Base-by-base conservation (phyloP, 179 eudicot genomes). In the Patellifolia procumbens region DNA sequence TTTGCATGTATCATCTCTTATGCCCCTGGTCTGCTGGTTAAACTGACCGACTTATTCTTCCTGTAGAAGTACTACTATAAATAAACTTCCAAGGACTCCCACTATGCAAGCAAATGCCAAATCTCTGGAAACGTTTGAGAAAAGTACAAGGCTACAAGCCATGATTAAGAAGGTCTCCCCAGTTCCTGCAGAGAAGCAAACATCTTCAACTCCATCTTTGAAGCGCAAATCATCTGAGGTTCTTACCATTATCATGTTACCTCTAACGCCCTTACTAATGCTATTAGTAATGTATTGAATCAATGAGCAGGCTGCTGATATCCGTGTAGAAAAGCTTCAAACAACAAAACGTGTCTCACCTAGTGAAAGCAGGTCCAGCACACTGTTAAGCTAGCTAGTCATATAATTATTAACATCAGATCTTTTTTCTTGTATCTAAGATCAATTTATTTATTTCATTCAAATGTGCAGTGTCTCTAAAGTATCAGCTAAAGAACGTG, bases 171-270 rank as follows among this genome's bases (percentile, higher is more conserved):
- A 22, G 67, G 79, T 67, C 70, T 83, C 70, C 75, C 74, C 84
- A 69, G 34, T 59, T 42, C 26, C 64, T 65, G 37, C 77, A 22
- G 84, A 63, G 80, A 85, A 83, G 62, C 87, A 79, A 83, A 74
- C 81, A 74, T 77, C 81, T 66, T 73, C 83, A 26, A 74, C 81
- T 56, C 82, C 86, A 34, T 87, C 91, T 70, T 76, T 87, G 80
- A 94, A 94, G 84, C 86, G 98, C 73, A 92, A 90, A 82, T 35
- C 78, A 34, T 68, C 82, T 49, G 87, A 92, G 94, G 98, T 94
- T 67, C 46, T 59, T 76, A 34, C 60, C 72, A 26, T 63, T n/a
- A 74, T 51, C 53, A 51, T 49, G 60, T 76, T 43, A 20, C 45
- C 46, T 65, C 53, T 48, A 74, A 39, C 60, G 65, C 49, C 43